phyloP scores from a whole-genome alignment of 2,329 filamentous ascomycete genomes.

The Paradendryphiella salina region DNA sequence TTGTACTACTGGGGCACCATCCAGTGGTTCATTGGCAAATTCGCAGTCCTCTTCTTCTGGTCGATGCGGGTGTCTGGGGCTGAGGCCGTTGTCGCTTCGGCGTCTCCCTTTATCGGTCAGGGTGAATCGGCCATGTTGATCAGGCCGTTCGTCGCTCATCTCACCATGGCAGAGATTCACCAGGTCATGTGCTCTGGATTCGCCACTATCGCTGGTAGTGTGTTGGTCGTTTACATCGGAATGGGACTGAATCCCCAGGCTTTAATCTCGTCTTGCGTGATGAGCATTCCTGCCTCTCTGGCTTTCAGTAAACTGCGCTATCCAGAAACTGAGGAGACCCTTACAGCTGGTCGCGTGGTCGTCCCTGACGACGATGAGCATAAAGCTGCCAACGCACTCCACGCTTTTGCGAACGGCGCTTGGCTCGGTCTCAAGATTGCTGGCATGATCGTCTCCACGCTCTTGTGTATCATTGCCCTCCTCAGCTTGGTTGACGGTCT shows the following conservation, averaged over 20 bases:
- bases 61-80: constrained; percentile 82
- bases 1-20: constrained; percentile 78
- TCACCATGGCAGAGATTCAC: constrained; percentile 86
- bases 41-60: constrained; percentile 92
- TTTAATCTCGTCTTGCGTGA: constrained; percentile 87
- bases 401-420: constrained; percentile 82
- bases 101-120: constrained; percentile 91
- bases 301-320: constrained; percentile 88
- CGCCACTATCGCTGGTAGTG: constrained; percentile 87
- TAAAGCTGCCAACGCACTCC: constrained; percentile 75
- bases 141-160: constrained; percentile 79
- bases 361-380: constrained; percentile 79
- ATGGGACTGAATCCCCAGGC: constrained; percentile 84
- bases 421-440: constrained; percentile 87
- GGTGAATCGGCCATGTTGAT: constrained; percentile 94
- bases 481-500: constrained; percentile 75
- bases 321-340: constrained; percentile 82
- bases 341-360: constrained; percentile 79
- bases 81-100: constrained; percentile 90
- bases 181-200: constrained; percentile 93
- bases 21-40: constrained; percentile 88
- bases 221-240: constrained; percentile 81
- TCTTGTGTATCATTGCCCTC: constrained; percentile 82
- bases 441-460: constrained; percentile 75
- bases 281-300: constrained; percentile 90